Percentiles rank a stretch among this genome's conserved stretches.
Evolutionary conservation across 352 stramenopile genomes (phyloP).

Genomic region (Phytophthora melonis): DNA sequence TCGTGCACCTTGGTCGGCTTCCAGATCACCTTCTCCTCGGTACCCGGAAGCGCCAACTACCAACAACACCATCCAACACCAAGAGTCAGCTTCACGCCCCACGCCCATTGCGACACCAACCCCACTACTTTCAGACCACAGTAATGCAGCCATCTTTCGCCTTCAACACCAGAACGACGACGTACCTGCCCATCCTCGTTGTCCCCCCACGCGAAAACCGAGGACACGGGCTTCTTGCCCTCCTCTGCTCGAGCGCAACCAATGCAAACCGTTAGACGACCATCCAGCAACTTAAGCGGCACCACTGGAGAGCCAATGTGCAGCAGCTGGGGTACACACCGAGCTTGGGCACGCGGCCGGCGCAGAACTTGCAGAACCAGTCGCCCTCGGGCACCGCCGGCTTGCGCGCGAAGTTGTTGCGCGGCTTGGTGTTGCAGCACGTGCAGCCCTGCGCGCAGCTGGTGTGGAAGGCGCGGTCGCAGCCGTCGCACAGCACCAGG

Average conservation of each 20-base stretch:
- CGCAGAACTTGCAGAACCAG: constrained; percentile 91
- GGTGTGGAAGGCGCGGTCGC: constrained; percentile 80
- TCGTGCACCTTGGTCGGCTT: constrained; percentile 67
- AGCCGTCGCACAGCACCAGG: constrained; percentile 85
- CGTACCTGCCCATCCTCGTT: constrained; percentile 85
- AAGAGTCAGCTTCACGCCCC: constrained; percentile 1
- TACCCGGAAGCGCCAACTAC: constrained; percentile 62
- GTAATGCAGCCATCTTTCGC: constrained; percentile 18
- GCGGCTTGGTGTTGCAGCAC: constrained; percentile 81
- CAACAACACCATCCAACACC: constrained; percentile 10
- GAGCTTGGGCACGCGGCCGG: constrained; percentile 59
- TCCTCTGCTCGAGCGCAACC: constrained; percentile 35
- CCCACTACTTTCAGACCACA: background rate
- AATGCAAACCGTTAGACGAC: constrained; percentile 10
- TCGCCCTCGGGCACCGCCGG: constrained; percentile 80
- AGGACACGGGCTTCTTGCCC: constrained; percentile 53
- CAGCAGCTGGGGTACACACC: constrained; percentile 37
- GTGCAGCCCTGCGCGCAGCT: constrained; percentile 78
- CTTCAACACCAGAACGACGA: constrained; percentile 24
- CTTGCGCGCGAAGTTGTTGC: constrained; percentile 82
- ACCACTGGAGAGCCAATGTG: background rate
- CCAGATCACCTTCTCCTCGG: constrained; percentile 63
- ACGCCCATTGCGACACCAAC: background rate
- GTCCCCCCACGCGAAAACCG: constrained; percentile 77
- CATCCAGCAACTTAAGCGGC: background rate